Evolutionary conservation across 176 grass and related monocot species (phyloP), one percentile per base, ranked within the genome.

Genomic region (Triticum dicoccoides): DNA sequence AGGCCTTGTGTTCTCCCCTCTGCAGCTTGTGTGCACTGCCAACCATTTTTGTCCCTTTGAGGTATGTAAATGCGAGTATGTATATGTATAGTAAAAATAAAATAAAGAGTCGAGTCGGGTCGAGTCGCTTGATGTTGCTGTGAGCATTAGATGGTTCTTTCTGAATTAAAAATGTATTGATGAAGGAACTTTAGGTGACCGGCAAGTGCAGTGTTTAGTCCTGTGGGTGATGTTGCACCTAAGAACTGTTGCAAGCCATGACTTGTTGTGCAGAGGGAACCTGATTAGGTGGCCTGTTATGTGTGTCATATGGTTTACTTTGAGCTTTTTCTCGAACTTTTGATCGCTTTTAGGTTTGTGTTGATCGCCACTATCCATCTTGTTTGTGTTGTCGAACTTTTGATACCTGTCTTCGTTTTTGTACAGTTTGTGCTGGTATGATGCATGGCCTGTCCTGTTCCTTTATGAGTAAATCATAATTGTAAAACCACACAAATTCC

Each of bases 201-300:
- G 77, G 71, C 82, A 82, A 77, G 33, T 87, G 67, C 72, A 85
- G 65, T 78, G 83, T 82, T 77, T 86, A 71, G 27, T 82, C 42
- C 62, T 82, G 89, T 88, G 61, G 82, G 82, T 34, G 89, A 88
- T 81, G 77, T 61, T 77, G n/a, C 63, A 88, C 86, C 89, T 82
- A 77, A 80, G 71, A 64, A 42, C 12, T 81, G 76, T 77, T 84
- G 89, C 30, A 63, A 77, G 70, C 42, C 77, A 34, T 61, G 82
- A 24, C 82, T 64, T 85, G 61, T 62, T 85, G 76, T 87, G 69
- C 29, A 65, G 33, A 58, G 38, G 80, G 51, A 54, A 80, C 89
- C 76, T 49, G 61, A 85, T 87, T 91, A 77, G 89, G 81, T 91
- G 59, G 37, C 32, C 68, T 52, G 69, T 69, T 81, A 51, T 79